Base-by-base conservation (phyloP, 805 yeast species). In the Starmerella etchellsii region DNA sequence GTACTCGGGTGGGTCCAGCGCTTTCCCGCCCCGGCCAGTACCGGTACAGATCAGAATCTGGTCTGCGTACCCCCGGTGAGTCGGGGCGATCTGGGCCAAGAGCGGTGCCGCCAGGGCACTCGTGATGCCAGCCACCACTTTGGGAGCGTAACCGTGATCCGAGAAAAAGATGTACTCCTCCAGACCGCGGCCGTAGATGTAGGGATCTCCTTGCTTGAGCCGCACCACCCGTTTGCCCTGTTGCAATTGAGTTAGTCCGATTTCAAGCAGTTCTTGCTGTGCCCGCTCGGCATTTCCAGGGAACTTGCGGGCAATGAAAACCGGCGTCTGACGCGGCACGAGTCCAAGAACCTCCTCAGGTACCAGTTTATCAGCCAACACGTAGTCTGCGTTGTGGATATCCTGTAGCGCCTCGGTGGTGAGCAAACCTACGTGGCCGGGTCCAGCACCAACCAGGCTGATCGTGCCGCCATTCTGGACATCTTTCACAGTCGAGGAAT, bases 241-340 rank as follows among this genome's bases (percentile, higher is more conserved):
- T 22, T 65, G 49, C 21, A 84, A 58, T 0, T 76, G 78, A 26
- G 68, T 69, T 15, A 88, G 61, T 0, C 95, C 96, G 48, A 78
- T 58, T n/a, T 68, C 64, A 26, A 84, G 63, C 33, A 88, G 67
- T 59, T 88, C 95, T 44, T 80, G 71, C 60, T 88, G 97, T 0
- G 97, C 97, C 36, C 71, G 71, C 54, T 85, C 95, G 1, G 97
- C 96, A 57, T 88, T 88, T 1, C 97, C 97, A 2, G 97, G 97
- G 62, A 85, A 88, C 59, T 88, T 88, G 31, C 84, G 70, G 2
- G 97, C 97, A 44, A 88, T 85, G 56, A 81, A 84, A 3, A 79
- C 65, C 34, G 76, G 78, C 1, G 93, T 81, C 24, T 68, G 67
- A 24, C 70, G 58, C 0, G 96, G 96, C n/a, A 88, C 78, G 16